Evolutionary conservation across 768 basidiomycete genomes (phyloP), one percentile per base, ranked within the genome.

Genomic region (Mycena galopus): DNA sequence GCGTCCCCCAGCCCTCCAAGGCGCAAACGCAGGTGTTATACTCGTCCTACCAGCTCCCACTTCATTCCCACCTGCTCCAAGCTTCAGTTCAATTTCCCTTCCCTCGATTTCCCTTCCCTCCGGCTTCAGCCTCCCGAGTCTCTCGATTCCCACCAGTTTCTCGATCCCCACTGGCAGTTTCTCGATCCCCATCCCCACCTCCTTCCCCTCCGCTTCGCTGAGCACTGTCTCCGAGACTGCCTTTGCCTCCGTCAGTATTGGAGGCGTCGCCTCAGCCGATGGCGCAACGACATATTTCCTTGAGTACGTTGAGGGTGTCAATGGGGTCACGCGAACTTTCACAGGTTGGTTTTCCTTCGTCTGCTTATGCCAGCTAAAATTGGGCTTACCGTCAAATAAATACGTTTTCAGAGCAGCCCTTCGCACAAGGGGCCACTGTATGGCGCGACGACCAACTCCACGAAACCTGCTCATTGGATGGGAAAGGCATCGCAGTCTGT

Each of bases 391-490:
- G 47, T 67, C 57, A 32, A 44, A 57, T 33, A 59, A 11, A 37
- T 32, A n/a, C n/a, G n/a, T n/a, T 32, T 53, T 19, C 55, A 70
- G 69, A 37, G 23, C 58, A 37, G 23, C 58, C 69, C 17, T 47
- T 70, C 56, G 69, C 51, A 7, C 69, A 70, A 37, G 69, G 69
- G 21, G 69, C 69, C 37, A 58, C 69, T 29, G 69, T 70, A 39
- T 70, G 69, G 69, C 69, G 32, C 29, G 27, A 64, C 1, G 69
- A 63, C 37, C 56, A 17, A 4, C 12, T 70, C 27, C 61, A 70
- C 19, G 69, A 70, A 57, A 70, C 55, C 53, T 70, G 69, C 69
- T 64, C 69, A 12, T 57, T 70, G 69, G 56, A 70, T 57, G 69
- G 69, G 10, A 70, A 64, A 57, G 69, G 69, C 39, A 29, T 30